phyloP scores from a whole-genome alignment of 2,329 filamentous ascomycete species.

The Xylaria polymorpha region DNA sequence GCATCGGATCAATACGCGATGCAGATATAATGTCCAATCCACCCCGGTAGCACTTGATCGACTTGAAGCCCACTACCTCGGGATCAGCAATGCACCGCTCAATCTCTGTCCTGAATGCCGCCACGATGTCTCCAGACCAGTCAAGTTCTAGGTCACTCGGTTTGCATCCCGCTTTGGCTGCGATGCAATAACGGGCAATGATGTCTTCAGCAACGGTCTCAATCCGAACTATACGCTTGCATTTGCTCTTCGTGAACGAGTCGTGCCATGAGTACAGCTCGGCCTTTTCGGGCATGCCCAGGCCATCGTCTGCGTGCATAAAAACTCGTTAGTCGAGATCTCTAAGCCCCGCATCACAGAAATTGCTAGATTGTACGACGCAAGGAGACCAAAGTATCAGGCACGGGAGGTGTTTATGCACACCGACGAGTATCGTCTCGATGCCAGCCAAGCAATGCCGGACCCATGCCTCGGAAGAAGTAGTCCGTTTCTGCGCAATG shows the following conservation, averaged over 20 bases:
- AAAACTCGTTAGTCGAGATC: too few relatives aligned
- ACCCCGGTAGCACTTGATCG: slow-evolving; percentile 82
- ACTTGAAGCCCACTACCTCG: slow-evolving; percentile 83
- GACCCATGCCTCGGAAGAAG: slow-evolving; percentile 67
- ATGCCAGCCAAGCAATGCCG: slow-evolving; percentile 76
- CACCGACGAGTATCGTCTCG: slow-evolving; percentile 75
- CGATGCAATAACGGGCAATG: slow-evolving; percentile 59
- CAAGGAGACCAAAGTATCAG: too few relatives aligned
- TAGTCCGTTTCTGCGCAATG: slow-evolving; percentile 55
- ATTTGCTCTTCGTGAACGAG: slow-evolving; percentile 70
- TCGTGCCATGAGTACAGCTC: slow-evolving; percentile 74
- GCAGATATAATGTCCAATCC: slow-evolving; percentile 70
- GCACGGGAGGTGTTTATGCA: too few relatives aligned
- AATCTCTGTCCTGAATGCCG: slow-evolving; percentile 65
- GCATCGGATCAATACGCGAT: slow-evolving; percentile 56
- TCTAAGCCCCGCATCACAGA: too few relatives aligned
- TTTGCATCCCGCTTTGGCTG: slow-evolving; percentile 13
- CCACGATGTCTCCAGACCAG: slow-evolving; percentile 33
- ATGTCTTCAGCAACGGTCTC: slow-evolving; percentile 76
- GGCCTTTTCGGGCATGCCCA: slow-evolving; percentile 66
- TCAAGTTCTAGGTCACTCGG: background rate
- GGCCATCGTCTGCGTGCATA: slow-evolving; percentile 67
- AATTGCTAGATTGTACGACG: too few relatives aligned
- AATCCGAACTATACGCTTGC: slow-evolving; percentile 81
- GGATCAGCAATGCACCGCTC: slow-evolving; percentile 68